Base-by-base conservation (phyloP, 192 early-diverging fungal genomes). In the Gaertneriomyces sp. region DNA sequence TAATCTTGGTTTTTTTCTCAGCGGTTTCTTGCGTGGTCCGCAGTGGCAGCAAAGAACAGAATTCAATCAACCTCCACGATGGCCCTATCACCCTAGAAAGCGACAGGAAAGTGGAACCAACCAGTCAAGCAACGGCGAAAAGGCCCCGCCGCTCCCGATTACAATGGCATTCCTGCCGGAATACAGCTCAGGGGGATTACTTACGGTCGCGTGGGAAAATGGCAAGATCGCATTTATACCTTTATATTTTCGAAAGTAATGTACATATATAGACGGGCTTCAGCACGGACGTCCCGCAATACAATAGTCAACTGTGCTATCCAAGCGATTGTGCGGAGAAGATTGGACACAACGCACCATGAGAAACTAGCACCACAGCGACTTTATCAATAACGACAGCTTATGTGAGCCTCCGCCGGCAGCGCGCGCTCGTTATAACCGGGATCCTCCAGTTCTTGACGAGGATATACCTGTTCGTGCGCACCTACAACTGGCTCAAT, bases 1-100 rank as follows among this genome's bases (percentile, higher is more conserved):
- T 50, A 50, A 50, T 50, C 39, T 41, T 57, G 12, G 19, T 64
- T 41, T 17, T 41, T 17, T 0, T n/a, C 41, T 10, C 61, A 81
- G 81, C 63, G 81, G 81, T 17, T 78, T 69, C 61, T 66, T 78
- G 17, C 62, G 81, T 38, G 81, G 81, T 16, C 70, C 58, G 7
- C 45, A 47, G 16, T 58, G 45, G 71, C 54, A 71, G 20, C 55
- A 54, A 9, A 14, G 55, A 8, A 45, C 55, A 11, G 50, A 56
- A 6, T 56, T 60, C 42, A 62, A 62, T 9, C 63, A 60, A 38
- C 50, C 70, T 6, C 69, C 69, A 19, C 58, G 68, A 8, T 62
- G 38, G 38, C 68, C 68, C 4, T 61, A 44, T 33, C 33, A 43
- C 20, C 39, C 10, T 60, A 16, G n/a, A 42, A 19, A 60, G 33